Percentiles rank a stretch among this genome's conserved stretches.
These are phyloP conservation scores for Pilatotrama ljubarskyi DNA, from an alignment of 768 basidiomycete species.

Conservation along the genomic window DNA sequence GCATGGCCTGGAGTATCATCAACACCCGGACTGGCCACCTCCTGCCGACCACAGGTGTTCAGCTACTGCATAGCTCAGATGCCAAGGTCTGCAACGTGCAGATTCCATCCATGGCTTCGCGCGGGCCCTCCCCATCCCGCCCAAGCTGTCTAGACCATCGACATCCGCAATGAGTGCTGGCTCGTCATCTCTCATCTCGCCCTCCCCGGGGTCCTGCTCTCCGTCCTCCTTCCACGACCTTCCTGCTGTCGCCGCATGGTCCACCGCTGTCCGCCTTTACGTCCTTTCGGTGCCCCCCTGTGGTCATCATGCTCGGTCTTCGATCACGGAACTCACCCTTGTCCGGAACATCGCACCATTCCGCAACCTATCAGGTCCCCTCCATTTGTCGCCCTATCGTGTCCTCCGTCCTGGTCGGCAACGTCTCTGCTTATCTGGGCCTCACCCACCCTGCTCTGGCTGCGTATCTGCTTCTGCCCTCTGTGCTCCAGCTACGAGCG, in stretches of 20 bases:
- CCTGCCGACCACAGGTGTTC: too few relatives aligned
- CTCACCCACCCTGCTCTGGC: not conserved
- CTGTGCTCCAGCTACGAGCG: not conserved
- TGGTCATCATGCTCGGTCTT: not conserved
- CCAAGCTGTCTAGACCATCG: too few relatives aligned
- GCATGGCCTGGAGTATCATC: too few relatives aligned
- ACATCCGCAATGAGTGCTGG: too few relatives aligned
- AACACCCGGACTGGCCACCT: too few relatives aligned
- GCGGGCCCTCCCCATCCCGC: too few relatives aligned
- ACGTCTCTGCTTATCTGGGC: not conserved
- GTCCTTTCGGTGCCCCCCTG: not conserved
- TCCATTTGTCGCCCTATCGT: not conserved
- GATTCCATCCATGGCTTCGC: too few relatives aligned
- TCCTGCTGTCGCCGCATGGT: not conserved
- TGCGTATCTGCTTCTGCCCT: not conserved
- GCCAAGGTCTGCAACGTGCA: too few relatives aligned
- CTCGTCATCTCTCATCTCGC: not conserved
- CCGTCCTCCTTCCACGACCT: not conserved
- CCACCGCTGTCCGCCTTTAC: not conserved
- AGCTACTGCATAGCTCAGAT: too few relatives aligned
- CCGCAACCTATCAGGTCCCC: not conserved
- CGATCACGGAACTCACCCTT: constrained; percentile 7
- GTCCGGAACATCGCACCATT: constrained; percentile 5
- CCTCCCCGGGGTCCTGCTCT: constrained; percentile 6
- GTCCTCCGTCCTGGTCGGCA: not conserved